Base-by-base conservation (phyloP, 805 yeast genomes). In the Candida chauliodis region DNA sequence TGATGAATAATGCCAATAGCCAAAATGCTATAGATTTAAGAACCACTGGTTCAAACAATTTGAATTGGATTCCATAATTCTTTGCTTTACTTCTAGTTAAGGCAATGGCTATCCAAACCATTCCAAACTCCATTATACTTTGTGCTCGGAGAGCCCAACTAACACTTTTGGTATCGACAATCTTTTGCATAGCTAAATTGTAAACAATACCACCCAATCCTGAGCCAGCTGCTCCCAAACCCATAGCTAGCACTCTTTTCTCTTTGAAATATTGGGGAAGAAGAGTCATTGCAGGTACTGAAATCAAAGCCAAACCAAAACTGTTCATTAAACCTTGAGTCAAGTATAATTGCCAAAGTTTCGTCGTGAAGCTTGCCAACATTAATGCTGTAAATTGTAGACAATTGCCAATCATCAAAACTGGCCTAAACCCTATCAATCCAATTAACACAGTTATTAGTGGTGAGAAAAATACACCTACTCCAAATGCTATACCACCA, bases 211-310 rank as follows among this genome's bases (percentile, higher is more conserved):
- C 81, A 14, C 80, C 80, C 15, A 63, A 50, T 9, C 80, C 81
- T 5, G 76, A 67, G 0, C 80, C 81, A 6, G 76, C 65, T 1
- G 75, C 63, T 3, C 70, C 61, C 2, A 76, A 14, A 2, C 78
- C 76, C 34, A 63, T 49, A 1, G 78, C 78, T n/a, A 71, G 51
- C 21, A 80, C 80, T 47, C 90, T 66, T 42, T 63, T 79, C 46
- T 75, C 79, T 30, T 75, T 57, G 53, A 84, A 84, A 83, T 85
- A 84, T 38, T 78, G 85, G 0, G 89, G 88, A 18, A 84, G 50
- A 10, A 82, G 57, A 2, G 78, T 69, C 15, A 78, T 60, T 4
- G 76, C 78, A 1, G 91, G 83, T 3, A 79, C 67, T 37, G 77
- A 73, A 24, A 79, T 63, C 11, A 78, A 53, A 0, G 86, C 78